phyloP scores from a whole-genome alignment of 129 eudicot species.

The Centaurea solstitialis region DNA sequence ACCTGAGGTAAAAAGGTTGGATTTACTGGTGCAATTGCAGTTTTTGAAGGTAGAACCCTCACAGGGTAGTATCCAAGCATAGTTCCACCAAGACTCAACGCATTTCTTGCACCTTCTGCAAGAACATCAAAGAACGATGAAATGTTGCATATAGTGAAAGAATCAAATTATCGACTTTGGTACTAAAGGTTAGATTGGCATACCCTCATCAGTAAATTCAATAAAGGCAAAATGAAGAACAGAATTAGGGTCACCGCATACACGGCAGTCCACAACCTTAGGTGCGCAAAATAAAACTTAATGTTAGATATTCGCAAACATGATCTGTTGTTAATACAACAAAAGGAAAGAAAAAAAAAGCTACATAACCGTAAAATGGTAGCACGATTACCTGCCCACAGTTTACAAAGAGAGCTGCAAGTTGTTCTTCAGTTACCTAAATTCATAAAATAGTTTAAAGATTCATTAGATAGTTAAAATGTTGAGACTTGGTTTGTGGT shows the following conservation, averaged over 20 bases:
- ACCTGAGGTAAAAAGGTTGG: slow-evolving; percentile 84
- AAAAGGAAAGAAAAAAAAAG: neutral
- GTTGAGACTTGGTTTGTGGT: no score
- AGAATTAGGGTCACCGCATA: slow-evolving; percentile 89
- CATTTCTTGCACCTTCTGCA: slow-evolving; percentile 82
- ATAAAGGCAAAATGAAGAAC: slow-evolving; percentile 83
- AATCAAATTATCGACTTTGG: neutral
- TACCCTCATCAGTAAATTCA: slow-evolving; percentile 85
- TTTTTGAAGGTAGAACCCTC: slow-evolving; percentile 84
- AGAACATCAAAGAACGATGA: slow-evolving; percentile 7
- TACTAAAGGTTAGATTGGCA: slow-evolving; percentile 15
- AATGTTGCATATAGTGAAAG: slow-evolving; percentile 4
- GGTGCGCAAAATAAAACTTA: slow-evolving; percentile 11
- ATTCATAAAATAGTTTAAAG: slow-evolving; percentile 1
- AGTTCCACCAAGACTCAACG: slow-evolving; percentile 74
- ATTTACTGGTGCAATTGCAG: slow-evolving; percentile 98
- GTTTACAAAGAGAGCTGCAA: slow-evolving; percentile 73
- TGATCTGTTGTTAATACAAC: neutral
- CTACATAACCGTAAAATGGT: neutral
- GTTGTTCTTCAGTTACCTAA: slow-evolving; percentile 91
- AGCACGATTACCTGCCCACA: slow-evolving; percentile 75
- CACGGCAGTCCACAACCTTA: slow-evolving; percentile 92
- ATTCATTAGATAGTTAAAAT: neutral
- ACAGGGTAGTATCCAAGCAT: slow-evolving; percentile 88
- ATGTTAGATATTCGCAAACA: neutral